Evolutionary conservation across 2,329 filamentous ascomycete species (phyloP), one percentile per base, ranked within the genome.

Genomic region (Cercospora beticola): DNA sequence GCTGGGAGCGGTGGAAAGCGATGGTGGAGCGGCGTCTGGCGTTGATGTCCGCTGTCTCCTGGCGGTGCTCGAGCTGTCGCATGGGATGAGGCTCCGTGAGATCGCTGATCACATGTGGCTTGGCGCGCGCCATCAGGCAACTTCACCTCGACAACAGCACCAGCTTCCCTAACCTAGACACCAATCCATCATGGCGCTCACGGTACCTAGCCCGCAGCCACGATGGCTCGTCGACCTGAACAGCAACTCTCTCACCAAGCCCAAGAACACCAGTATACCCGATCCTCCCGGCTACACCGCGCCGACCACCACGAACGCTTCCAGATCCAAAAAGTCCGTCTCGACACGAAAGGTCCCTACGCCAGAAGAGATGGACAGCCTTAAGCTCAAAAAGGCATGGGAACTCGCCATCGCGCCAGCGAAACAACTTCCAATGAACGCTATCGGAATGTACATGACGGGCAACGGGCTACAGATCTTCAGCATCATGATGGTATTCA

Each of bases 361-460:
- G 1, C 81, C 90, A 73, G 91, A 91, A 76, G 94, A 98, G 82
- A 97, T 94, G 86, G 94, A 98, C 80, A 93, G 91, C 23, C 85
- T 99, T 71, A 98, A 98, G 85, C 84, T 99, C 76, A 99, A 99
- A 83, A 99, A 99, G 81, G 95, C 95, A 0, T 99, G 95, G 95
- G 95, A 99, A 81, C 88, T 99, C 56, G 94, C 95, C 52, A 88
- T 99, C 59, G 94, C 91, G 2, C 95, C 95, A 0, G 90, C 95
- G 71, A 99, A 99, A 84, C 90, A 91, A 79, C 86, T 99, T 58
- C 95, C 95, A 68, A 99, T 99, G 95, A 98, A 96, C 67, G 94
- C 90, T 71, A 94, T 99, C 80, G 97, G 97, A 90, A 98, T 98
- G 93, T 99, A 99, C 86, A 99, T 99, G 95, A 96, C 94, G 33